Percentiles rank a stretch among this genome's conserved stretches.
Conservation (phyloP, 2,329 filamentous ascomycete genomes). For the Aureobasidium sp. region DNA sequence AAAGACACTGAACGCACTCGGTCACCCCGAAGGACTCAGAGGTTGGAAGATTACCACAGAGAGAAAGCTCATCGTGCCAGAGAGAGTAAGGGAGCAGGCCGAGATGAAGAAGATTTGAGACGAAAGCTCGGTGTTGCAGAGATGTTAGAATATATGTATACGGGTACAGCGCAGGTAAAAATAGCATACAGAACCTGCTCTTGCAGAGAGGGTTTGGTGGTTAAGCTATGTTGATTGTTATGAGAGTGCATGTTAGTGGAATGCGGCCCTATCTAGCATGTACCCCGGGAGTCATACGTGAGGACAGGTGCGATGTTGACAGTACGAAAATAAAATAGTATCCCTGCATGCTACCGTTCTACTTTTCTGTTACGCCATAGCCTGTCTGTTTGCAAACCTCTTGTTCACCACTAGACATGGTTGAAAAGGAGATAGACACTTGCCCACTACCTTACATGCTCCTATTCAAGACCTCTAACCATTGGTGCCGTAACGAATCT, state of each 20-base stretch:
- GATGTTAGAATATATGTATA: too few relatives aligned
- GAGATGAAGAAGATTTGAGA: slow-evolving; percentile 38
- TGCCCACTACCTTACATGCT: not conserved
- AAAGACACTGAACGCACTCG: slow-evolving; percentile 47
- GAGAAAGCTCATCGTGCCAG: slow-evolving; percentile 46
- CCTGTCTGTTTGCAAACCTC: not conserved
- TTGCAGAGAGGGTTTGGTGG: too few relatives aligned
- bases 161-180: too few relatives aligned
- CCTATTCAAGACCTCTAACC: not conserved
- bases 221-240: too few relatives aligned
- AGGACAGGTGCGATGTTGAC: too few relatives aligned
- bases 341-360: not conserved
- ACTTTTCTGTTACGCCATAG: slow-evolving; percentile 9
- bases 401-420: not conserved
- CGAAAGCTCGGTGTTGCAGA: not conserved
- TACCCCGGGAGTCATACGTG: too few relatives aligned
- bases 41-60: slow-evolving; percentile 48
- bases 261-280: too few relatives aligned
- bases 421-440: not conserved
- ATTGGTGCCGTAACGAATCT: not conserved
- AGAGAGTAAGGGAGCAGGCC: slow-evolving; percentile 41
- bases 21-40: slow-evolving; percentile 34
- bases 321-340: not conserved
- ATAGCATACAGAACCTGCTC: too few relatives aligned
- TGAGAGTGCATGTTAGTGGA: too few relatives aligned